Base-by-base conservation (phyloP, 2,329 filamentous ascomycete species). In the Fusarium sp. region DNA sequence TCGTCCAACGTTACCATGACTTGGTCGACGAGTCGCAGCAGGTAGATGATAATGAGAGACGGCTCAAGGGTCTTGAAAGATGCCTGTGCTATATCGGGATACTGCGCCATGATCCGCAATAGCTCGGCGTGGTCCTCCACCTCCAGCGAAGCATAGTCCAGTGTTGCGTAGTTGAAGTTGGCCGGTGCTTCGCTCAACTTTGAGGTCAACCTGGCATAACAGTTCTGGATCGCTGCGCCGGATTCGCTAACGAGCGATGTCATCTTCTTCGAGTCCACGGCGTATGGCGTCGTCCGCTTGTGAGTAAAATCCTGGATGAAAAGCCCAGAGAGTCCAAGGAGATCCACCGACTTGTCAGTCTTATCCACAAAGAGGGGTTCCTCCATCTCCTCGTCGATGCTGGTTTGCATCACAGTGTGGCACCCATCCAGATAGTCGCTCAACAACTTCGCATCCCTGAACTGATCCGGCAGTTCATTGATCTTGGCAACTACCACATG, bases 21-120 rank as follows among this genome's bases (percentile, higher is more conserved):
- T 0, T 78, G 71, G 3, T 79, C 76, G 0, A 69, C 45, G 0
- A 80, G 15, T 1, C 78, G 71, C 0, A 35, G 4, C 1, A 93
- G 82, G 77, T 93, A 93, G 2, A 87, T 90, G 32, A 93, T 83
- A n/a, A 93, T 87, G 0, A 90, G 91, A 3, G 90, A 87, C 0
- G 91, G 91, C 76, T 93, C 92, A n/a, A 91, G 87, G 0, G 89
- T 92, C 83, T 89, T 92, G 80, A 89, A 84, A 0, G 91, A 91
- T 68, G 91, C 90, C 69, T 89, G 78, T 43, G 92, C 87, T 1
- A 91, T 87, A 68, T 93, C 92, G 0, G 91, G 91, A 84, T 90
- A 94, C 66, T 90, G 88, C 0, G 90, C 86, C 54, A 94, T 83
- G 61, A 89, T 83, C 9, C 91, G 88, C 25, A 91, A 86, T 0